A percentile compares a stretch with the other conserved stretches of the same genome.
phyloP scores from a whole-genome alignment of 305 asterid genomes.

The Plantago lanceolata region DNA sequence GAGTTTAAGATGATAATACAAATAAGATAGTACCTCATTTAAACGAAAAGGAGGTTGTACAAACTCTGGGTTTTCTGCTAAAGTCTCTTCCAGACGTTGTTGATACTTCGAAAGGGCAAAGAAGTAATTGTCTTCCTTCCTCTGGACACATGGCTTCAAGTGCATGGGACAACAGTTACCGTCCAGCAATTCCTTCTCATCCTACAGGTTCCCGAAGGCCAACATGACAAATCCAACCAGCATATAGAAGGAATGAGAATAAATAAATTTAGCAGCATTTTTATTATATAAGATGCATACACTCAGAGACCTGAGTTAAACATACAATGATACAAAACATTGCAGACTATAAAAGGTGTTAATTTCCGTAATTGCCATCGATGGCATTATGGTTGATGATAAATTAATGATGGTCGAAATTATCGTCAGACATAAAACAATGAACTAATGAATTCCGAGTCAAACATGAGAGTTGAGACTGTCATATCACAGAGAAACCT shows the following conservation, averaged over 20 bases:
- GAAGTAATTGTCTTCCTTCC: slow-evolving; percentile 95
- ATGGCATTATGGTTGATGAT: no score
- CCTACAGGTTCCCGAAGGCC: slow-evolving; percentile 47
- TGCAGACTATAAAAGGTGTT: no score
- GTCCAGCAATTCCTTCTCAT: slow-evolving; percentile 83
- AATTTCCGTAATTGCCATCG: no score
- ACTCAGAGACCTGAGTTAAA: background rate
- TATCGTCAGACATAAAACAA: no score
- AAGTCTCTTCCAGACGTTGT: slow-evolving; percentile 54
- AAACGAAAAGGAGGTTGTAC: slow-evolving; percentile 88
- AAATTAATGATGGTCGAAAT: no score
- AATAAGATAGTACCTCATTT: slow-evolving; percentile 63
- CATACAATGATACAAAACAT: background rate
- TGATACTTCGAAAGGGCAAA: slow-evolving; percentile 95
- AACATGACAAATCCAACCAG: slow-evolving; percentile 6
- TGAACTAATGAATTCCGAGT: no score
- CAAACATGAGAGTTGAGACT: no score
- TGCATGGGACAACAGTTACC: slow-evolving; percentile 84
- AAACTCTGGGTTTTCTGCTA: slow-evolving; percentile 62
- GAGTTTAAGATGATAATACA: background rate
- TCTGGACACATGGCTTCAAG: slow-evolving; percentile 75
- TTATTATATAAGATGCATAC: background rate
- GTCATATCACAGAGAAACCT: no score
- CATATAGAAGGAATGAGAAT: background rate
- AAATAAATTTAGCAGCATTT: background rate